Base-by-base conservation (phyloP, 2,329 filamentous ascomycete genomes). In the Hymenoscyphus occultus region DNA sequence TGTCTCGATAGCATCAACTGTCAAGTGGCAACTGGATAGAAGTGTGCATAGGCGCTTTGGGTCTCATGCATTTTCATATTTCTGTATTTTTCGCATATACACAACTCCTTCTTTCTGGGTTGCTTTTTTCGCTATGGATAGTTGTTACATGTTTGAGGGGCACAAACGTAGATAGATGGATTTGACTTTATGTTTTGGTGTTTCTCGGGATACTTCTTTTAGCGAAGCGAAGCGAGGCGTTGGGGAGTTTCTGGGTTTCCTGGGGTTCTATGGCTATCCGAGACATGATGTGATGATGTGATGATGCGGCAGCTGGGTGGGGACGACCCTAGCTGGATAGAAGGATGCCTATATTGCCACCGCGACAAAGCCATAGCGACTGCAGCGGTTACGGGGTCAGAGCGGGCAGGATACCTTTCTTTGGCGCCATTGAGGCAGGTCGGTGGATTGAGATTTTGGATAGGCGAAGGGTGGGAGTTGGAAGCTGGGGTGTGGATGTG, bases 161-260 rank as follows among this genome's bases (percentile, higher is more conserved):
- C 48, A 28, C 48, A 54, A 54, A 22, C 48, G 10, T 54, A 54
- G 48, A 54, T 54, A 54, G 48, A 54, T 28, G 48, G 48, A 54
- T 28, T 28, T 13, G 19, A 28, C 22, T 28, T 54, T 54, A 28
- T 54, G 48, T 54, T 54, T 54, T 54, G 42, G 42, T 45, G 13
- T 28, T 10, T 54, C 19, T 54, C 13, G 48, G 19, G 48, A 7
- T 10, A 1, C 9, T 10, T 28, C 9, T 54, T 28, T 54, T 54
- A 54, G 48, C 48, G 48, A 54, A 54, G 48, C 48, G 48, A 54
- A 54, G 48, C 48, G 48, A 54, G 48, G 48, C 22, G 48, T 54
- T 9, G 22, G 22, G 48, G 48, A 28, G 48, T 54, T 35, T 54
- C 9, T 54, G 22, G 19, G 22, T 54, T 28, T 54, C 48, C 19